Evolutionary conservation across 2,329 filamentous ascomycete species (phyloP), one percentile per base, ranked within the genome.

Genomic region (Fusarium nematophilum): DNA sequence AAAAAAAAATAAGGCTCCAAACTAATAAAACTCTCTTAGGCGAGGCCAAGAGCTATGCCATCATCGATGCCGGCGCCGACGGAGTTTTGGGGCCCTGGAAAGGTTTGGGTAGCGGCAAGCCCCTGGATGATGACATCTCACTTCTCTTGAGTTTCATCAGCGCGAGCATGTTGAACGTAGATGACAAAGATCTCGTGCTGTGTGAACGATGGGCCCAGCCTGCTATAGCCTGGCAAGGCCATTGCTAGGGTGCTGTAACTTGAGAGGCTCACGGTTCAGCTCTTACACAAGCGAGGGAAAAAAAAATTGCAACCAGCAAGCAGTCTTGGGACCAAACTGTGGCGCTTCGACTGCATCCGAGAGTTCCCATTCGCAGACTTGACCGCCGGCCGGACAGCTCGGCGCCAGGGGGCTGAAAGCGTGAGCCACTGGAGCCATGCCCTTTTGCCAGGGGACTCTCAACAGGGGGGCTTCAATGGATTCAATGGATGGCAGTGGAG

Each of bases 281-380:
- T n/a, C n/a, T 31, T 33, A 47, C 14, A 49, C 36, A 36, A 37
- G 46, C n/a, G 14, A 42, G 30, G 49, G 27, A 46, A 42, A 34
- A 43, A 47, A 57, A 43, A 42, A 37, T 42, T 61, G 59, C 55
- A 52, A 39, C 46, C 31, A 60, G 25, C 43, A 45, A 45, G 26
- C 43, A 30, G 23, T 40, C 34, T 38, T 25, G 43, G 50, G 50
- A 29, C 39, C 39, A 53, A 57, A 50, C 49, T 31, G 55, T 61
- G 63, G 62, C 57, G 53, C 45, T 47, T 44, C 39, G 31, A 25
- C 29, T 38, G 40, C 45, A 37, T 68, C 65, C 67, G 65, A 44
- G 58, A 42, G 50, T 60, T 69, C 67, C 67, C 55, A 69, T 69
- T 69, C 67, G 67, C 33, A 65, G 65, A 53, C 27, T 44, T 51